Evolutionary conservation across 2,329 filamentous ascomycete genomes (phyloP).

Genomic region (Parastagonospora nodorum): DNA sequence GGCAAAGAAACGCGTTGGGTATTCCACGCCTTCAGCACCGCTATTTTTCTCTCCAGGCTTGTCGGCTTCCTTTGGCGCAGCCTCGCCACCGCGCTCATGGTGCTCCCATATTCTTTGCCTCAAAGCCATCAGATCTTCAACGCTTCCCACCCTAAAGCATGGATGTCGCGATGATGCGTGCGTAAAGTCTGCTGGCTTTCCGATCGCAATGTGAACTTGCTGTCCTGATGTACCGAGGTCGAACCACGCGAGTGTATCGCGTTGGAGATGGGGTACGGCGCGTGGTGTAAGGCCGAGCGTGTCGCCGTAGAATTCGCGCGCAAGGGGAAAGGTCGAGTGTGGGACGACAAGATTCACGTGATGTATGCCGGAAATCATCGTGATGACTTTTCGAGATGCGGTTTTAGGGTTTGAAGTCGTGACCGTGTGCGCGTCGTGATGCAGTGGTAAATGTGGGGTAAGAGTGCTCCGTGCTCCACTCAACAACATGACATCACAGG

Average conservation of each 20-base stretch:
- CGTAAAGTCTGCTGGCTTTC: conserved; percentile 36
- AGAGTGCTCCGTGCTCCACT: too few species aligned
- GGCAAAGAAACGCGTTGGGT: conserved; percentile 66
- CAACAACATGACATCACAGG: too few species aligned
- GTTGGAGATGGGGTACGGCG: conserved; percentile 59
- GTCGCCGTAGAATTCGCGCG: conserved; percentile 16
- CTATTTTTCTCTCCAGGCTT: conserved; percentile 55
- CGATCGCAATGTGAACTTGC: conserved; percentile 62
- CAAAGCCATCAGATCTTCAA: conserved; percentile 55
- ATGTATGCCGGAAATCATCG: conserved; percentile 22
- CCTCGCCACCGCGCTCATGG: conserved; percentile 52
- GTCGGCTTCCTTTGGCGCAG: conserved; percentile 61
- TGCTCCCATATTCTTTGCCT: conserved; percentile 59
- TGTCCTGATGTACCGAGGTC: conserved; percentile 61
- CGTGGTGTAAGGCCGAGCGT: conserved; percentile 61
- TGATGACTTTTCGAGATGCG: neutral
- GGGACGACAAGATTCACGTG: conserved; percentile 24
- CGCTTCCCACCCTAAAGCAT: conserved; percentile 60
- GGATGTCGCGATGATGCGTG: conserved; percentile 57
- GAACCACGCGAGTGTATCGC: conserved; percentile 62
- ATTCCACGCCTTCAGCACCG: conserved; percentile 59
- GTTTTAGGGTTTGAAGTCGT: neutral
- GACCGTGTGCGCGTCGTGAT: too few species aligned
- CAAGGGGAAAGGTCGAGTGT: conserved; percentile 9
- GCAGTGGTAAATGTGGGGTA: too few species aligned